phyloP scores from a whole-genome alignment of 768 basidiomycete species.

The Amanita polypyramis region DNA sequence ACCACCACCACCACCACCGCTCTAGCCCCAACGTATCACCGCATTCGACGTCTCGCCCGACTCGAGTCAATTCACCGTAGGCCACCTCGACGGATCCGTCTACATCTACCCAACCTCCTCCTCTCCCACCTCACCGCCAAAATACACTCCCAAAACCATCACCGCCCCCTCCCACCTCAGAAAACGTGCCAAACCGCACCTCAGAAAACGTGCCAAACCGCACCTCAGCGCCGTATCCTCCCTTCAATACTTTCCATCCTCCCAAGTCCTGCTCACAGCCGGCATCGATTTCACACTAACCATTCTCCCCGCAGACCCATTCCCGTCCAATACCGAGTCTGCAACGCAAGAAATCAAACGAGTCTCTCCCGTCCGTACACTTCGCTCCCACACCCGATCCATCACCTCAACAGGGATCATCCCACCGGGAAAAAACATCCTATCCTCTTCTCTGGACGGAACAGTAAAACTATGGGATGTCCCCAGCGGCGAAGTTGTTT shows the following conservation, averaged over 20 bases:
- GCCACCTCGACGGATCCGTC: conserved; percentile 50
- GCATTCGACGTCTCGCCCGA: conserved; percentile 57
- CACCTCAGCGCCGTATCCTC: conserved; percentile 48
- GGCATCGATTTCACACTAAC: conserved; percentile 59
- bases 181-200: conserved; percentile 30
- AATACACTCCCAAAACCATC: conserved; percentile 13
- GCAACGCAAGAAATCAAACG: conserved; percentile 14
- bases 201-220: conserved; percentile 31
- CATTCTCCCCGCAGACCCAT: conserved; percentile 51
- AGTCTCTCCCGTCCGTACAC: conserved; percentile 42
- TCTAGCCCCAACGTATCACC: conserved; percentile 45
- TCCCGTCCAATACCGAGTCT: conserved; percentile 13
- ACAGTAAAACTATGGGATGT: conserved; percentile 70
- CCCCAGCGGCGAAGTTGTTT: conserved; percentile 36
- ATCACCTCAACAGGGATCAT: conserved; percentile 59
- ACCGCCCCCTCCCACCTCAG: conserved; percentile 19
- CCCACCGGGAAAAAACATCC: conserved; percentile 47
- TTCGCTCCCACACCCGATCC: conserved; percentile 56
- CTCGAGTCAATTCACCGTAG: conserved; percentile 45
- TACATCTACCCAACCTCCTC: conserved; percentile 39
- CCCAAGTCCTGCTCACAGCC: conserved; percentile 58
- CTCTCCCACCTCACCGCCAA: conserved; percentile 14
- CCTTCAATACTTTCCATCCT: conserved; percentile 60
- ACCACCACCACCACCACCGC: too few relatives aligned
- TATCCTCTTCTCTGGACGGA: conserved; percentile 61